A percentile compares a stretch with the other conserved stretches of the same genome.
Conservation (phyloP, 2,329 filamentous ascomycete genomes). For the Fusarium sp. region DNA sequence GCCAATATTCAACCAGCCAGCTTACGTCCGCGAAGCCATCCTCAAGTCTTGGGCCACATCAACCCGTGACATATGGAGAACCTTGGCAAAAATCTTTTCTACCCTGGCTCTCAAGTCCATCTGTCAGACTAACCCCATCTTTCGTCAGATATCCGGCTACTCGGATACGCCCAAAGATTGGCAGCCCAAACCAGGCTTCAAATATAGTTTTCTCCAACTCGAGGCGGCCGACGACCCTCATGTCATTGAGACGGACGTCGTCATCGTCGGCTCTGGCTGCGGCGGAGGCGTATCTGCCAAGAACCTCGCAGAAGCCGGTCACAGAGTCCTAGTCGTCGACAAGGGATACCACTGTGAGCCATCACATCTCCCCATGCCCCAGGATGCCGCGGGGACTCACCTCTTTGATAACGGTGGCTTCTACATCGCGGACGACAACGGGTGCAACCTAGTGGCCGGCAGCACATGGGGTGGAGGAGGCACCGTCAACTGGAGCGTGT, state of each 20-base stretch:
- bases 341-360: constrained; percentile 80
- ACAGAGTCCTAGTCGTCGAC: constrained; percentile 80
- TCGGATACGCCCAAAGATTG: constrained; percentile 61
- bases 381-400: constrained; percentile 64
- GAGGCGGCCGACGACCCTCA: constrained; percentile 54
- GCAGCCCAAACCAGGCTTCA: constrained; percentile 59
- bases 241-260: constrained; percentile 77
- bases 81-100: constrained; percentile 63
- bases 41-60: constrained; percentile 68
- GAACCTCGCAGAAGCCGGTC: constrained; percentile 77
- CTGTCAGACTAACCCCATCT: constrained; percentile 62
- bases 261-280: constrained; percentile 87
- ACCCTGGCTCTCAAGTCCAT: constrained; percentile 63
- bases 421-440: constrained; percentile 62
- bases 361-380: constrained; percentile 75
- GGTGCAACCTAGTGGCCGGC: constrained; percentile 70
- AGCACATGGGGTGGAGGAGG: constrained; percentile 85
- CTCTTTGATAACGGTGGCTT: constrained; percentile 75
- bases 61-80: constrained; percentile 61
- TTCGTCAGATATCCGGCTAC: constrained; percentile 65
- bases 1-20: constrained; percentile 67
- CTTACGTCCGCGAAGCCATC: constrained; percentile 67
- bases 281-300: constrained; percentile 84
- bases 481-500: constrained; percentile 83
- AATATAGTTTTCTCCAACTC: constrained; percentile 70